Evolutionary conservation across 805 yeast genomes (phyloP).

Genomic region (Hanseniaspora pseudoguilliermondii): DNA sequence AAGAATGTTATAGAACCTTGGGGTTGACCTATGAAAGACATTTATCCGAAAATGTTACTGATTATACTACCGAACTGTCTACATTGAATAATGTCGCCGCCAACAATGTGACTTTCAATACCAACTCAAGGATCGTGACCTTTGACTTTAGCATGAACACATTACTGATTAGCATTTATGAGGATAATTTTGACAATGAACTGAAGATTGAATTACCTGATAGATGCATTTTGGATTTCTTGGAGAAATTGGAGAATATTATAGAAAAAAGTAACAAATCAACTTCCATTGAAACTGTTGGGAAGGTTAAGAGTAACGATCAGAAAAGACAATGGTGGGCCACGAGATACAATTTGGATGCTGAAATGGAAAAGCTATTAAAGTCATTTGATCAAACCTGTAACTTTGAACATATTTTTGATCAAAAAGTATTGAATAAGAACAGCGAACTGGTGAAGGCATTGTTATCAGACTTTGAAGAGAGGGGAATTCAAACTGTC

Average conservation of each 20-base stretch:
- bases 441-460: background rate
- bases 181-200: background rate
- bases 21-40: conserved; percentile 10
- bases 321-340: conserved; percentile 72
- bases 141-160: background rate
- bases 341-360: conserved; percentile 49
- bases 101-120: background rate
- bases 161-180: background rate
- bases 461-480: background rate
- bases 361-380: conserved; percentile 41
- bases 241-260: conserved; percentile 36
- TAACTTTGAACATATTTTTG: conserved; percentile 64
- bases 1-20: conserved; percentile 11
- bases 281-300: conserved; percentile 42
- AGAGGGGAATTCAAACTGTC: background rate
- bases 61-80: background rate
- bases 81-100: background rate
- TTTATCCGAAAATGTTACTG: conserved; percentile 1
- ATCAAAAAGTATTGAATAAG: conserved; percentile 23
- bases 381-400: conserved; percentile 47
- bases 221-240: conserved; percentile 24
- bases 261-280: conserved; percentile 50
- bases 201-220: background rate
- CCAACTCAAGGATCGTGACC: background rate
- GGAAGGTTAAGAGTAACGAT: conserved; percentile 40